A percentile compares a stretch with the other conserved stretches of the same genome.
phyloP scores from a whole-genome alignment of 1,139 yeast genomes.

The Pneumocystis jirovecii region DNA sequence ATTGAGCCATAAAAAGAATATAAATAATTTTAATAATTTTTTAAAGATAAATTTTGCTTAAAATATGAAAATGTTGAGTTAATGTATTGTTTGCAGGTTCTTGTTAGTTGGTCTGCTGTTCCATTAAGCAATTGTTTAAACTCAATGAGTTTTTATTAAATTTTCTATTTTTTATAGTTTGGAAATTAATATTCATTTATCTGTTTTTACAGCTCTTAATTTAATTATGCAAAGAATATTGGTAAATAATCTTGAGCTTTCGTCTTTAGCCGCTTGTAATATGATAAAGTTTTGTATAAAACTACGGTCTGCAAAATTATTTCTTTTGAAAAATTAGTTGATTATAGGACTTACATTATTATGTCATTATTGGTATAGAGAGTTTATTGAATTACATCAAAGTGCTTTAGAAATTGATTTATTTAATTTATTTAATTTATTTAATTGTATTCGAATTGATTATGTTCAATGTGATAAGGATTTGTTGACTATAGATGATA shows the following conservation, averaged over 20 bases:
- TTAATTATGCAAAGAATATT: not conserved
- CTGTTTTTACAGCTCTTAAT: not conserved
- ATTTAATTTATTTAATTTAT: not conserved
- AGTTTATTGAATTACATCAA: not conserved
- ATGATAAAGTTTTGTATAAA: not conserved
- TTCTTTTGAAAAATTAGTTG: not conserved
- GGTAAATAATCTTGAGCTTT: not conserved
- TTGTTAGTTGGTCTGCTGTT: slow-evolving; percentile 2
- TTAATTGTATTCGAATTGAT: not conserved
- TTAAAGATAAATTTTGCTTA: not conserved
- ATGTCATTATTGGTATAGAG: not conserved
- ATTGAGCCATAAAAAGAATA: not conserved
- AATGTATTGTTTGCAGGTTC: not conserved
- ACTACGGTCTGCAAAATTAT: not conserved
- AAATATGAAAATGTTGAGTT: not conserved
- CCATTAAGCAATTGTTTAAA: not conserved
- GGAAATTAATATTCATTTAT: not conserved
- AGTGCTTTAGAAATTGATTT: not conserved
- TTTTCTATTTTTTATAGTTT: not conserved
- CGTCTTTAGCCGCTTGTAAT: not conserved
- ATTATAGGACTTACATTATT: not conserved
- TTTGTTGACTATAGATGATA: not conserved
- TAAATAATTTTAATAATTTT: not conserved
- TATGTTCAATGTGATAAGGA: not conserved
- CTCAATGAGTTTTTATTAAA: not conserved